Base-by-base conservation (phyloP, 805 yeast species). In the Cephaloascus albidus region DNA sequence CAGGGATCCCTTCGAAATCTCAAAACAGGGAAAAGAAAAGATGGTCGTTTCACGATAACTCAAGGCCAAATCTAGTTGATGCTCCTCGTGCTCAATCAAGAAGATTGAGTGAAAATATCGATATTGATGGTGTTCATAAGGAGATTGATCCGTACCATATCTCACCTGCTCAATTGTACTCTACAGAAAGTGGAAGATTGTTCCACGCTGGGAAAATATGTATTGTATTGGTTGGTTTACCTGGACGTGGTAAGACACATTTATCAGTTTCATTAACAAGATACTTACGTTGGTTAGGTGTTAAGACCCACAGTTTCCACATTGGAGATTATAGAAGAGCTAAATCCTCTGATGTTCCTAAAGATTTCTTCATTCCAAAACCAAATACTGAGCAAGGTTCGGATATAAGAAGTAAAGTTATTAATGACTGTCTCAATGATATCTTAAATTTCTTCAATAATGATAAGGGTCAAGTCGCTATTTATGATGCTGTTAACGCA, bases 191-290 rank as follows among this genome's bases (percentile, higher is more conserved):
- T 0, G 98, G 98, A 0, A 74, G 87, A 46, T 68, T 93, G 50
- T 93, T 86, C 63, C 97, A 93, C 53, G 97, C 98, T 3, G 98
- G 98, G 3, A 85, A 86, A 51, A 78, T 93, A 35, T 78, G 95
- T 50, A 82, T 93, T 39, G 86, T 84, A 3, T 70, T 93, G 48
- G 90, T 85, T 3, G 98, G 98, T 0, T 68, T 89, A 43, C 97
- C 98, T 2, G 97, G 96, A 1, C 72, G 97, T 36, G 97, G 97
- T 2, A 93, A 93, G 57, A 93, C 98, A 1, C 87, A 88, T 55
- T 68, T 90, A 38, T 83, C 96, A 4, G 97, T 90, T 32, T 81
- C 95, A 12, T 70, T 93, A 46, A 87, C 96, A 3, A 74, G 98
- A 42, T 93, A 89, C 58, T 68, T 94, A 48, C 74, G 97, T 51